Percentiles rank a stretch among this genome's conserved stretches.
Conservation (phyloP, 345 rosid species). For the Corchorus capsularis region DNA sequence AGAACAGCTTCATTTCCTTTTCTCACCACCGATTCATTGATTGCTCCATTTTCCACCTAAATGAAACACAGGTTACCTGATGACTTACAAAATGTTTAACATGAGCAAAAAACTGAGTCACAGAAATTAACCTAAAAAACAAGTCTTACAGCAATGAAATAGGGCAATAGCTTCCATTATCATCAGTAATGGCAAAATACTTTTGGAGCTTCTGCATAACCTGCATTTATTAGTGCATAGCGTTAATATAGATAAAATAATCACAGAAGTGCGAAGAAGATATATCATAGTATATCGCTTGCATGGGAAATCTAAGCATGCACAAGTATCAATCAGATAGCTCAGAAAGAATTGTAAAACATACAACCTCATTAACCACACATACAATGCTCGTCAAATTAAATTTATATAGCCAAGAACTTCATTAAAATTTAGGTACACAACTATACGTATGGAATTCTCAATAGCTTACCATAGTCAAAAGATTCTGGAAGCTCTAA, state of each 20-base stretch:
- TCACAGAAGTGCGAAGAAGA: not conserved
- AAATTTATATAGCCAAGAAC: not conserved
- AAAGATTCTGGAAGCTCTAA: conserved; percentile 85
- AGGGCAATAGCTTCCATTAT: conserved; percentile 72
- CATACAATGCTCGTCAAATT: not conserved
- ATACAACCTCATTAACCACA: conserved; percentile 33
- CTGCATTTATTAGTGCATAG: conserved; percentile 39
- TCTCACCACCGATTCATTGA: conserved; percentile 70
- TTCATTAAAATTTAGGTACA: conserved; percentile 1
- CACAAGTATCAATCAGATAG: not conserved
- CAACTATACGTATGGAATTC: not conserved
- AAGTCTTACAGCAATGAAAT: conserved; percentile 77
- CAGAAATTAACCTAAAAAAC: conserved; percentile 24
- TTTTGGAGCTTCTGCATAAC: conserved; percentile 98
- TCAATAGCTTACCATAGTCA: conserved; percentile 66
- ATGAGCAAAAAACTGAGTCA: conserved; percentile 18
- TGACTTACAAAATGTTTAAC: conserved; percentile 4
- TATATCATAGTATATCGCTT: not conserved
- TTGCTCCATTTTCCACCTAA: conserved; percentile 96
- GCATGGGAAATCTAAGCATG: not conserved
- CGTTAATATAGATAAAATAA: conserved; percentile 5
- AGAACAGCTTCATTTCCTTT: conserved; percentile 99
- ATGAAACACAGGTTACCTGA: conserved; percentile 15
- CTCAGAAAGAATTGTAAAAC: conserved; percentile 9
- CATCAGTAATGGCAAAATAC: conserved; percentile 74